Base-by-base conservation (phyloP, 177 flowering plant genomes). In the Vitis hybrid region DNA sequence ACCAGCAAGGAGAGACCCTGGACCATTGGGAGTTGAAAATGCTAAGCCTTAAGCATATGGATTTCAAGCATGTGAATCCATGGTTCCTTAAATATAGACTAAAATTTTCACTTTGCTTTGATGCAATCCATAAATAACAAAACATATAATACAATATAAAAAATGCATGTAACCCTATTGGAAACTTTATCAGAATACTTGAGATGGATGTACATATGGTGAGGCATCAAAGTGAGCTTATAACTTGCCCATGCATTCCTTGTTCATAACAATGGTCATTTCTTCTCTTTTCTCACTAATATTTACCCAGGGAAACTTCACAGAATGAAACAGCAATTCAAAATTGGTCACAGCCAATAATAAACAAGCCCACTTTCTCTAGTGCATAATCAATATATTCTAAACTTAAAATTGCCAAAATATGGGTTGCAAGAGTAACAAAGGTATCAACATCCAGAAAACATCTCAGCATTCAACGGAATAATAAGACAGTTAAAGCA, bases 91-190 rank as follows among this genome's bases (percentile, higher is more conserved):
- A 40, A 40, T 7, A 40, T 40, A 40, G 46, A 40, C 15, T 15
- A 11, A 40, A n/a, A 40, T 15, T 6, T 35, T 40, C 21, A 62
- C 24, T 15, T 4, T 30, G 46, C 15, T 27, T 27, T 40, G 11
- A 60, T 3, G 24, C 13, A 60, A 60, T 60, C 46, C 63, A 27
- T 60, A 60, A 27, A 68, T 24, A 21, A 24, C n/a, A 68, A 46
- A 14, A 58, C 46, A 40, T 40, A 40, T n/a, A 1, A 56, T 54
- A 2, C 30, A 56, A 67, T 24, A 56, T 2, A 56, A 19, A 55
- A 27, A 40, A 67, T 27, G 63, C 17, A 60, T 11, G 30, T 27
- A 60, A 32, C 46, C 11, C 46, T 27, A 4, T n/a, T 30, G 11
- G 40, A 3, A 27, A 60, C 30, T 11, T 15, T 60, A 60, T n/a